Evolutionary conservation across 2,329 filamentous ascomycete genomes (phyloP).

Genomic region (Fusarium graminum): DNA sequence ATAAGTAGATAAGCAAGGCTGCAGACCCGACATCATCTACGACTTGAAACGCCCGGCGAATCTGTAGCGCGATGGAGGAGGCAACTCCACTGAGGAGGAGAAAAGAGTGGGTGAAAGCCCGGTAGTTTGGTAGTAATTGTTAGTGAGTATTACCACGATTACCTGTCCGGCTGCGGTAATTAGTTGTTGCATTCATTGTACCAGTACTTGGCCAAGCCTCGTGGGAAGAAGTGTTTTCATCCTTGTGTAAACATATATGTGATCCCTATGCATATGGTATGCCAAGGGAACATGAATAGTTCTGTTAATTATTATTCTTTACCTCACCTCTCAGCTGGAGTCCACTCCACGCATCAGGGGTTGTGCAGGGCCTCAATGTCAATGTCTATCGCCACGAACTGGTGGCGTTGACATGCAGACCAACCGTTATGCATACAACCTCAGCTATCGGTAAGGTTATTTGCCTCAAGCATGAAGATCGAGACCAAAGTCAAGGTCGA

Average conservation of each 20-base stretch:
- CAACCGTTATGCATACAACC: constrained; percentile 10
- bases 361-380: constrained; percentile 3
- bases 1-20: constrained; percentile 12
- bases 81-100: neutral
- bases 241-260: neutral
- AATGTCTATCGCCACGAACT: constrained; percentile 29
- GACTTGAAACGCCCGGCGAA: constrained; percentile 47
- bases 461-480: constrained; percentile 5
- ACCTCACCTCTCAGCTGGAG: constrained; percentile 11
- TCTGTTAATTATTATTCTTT: constrained; percentile 12
- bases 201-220: constrained; percentile 5
- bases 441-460: constrained; percentile 1
- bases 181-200: neutral
- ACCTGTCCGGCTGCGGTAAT: constrained; percentile 14
- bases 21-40: constrained; percentile 37
- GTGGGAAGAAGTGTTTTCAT: neutral
- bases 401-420: constrained; percentile 13
- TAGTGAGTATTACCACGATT: constrained; percentile 1
- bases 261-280: neutral
- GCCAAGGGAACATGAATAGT: constrained; percentile 7
- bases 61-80: constrained; percentile 26
- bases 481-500: constrained; percentile 4
- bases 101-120: constrained; percentile 13
- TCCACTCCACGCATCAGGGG: constrained; percentile 8
- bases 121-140: constrained; percentile 27